Evolutionary conservation across 345 rosid genomes (phyloP), one percentile per base, ranked within the genome.

Genomic region (Rhizophora mangle): DNA sequence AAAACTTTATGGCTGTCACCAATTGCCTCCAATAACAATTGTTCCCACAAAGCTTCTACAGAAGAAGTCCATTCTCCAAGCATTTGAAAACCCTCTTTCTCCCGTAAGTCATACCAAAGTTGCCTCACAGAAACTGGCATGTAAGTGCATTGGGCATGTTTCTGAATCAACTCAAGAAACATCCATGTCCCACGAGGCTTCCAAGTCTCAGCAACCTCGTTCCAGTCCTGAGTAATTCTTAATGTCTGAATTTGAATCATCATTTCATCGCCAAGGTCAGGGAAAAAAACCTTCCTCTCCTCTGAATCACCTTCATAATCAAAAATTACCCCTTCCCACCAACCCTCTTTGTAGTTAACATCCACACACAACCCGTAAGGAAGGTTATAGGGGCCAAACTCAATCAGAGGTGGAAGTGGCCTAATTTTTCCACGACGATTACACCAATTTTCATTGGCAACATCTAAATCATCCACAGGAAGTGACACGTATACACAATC

Each of bases 311-410:
- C 78, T 16, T 74, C 74, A 59, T 73, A 74, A 74, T 93, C 93
- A 29, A 88, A 87, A 65, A 90, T 15, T 39, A 93, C 96, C 64
- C 98, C 98, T 82, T 93, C 98, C 98, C 96, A 88, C 96, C 96
- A 90, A 43, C 86, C 83, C 0, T 86, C 93, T 56, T 34, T 57
- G 77, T 74, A 62, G 52, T 31, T 74, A 0, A 75, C 87, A 74
- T 93, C 98, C 27, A 93, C 96, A 39, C 96, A 88, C 71, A 78
- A 56, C 19, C 96, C 98, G 58, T 85, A 87, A 11, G 8, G 47
- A 52, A 88, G 85, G 46, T 24, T 62, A 62, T 71, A 56, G 26
- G 62, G 34, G 26, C 63, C 70, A 60, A 81, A 47, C 59, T 76
- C 65, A 58, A 83, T 30, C 31, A 53, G 64, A 51, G 91, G 91